Percentiles rank a stretch among this genome's conserved stretches.
Evolutionary conservation across 495 filamentous ascomycete species (phyloP).

Genomic region (Aspergillus funiculosus): DNA sequence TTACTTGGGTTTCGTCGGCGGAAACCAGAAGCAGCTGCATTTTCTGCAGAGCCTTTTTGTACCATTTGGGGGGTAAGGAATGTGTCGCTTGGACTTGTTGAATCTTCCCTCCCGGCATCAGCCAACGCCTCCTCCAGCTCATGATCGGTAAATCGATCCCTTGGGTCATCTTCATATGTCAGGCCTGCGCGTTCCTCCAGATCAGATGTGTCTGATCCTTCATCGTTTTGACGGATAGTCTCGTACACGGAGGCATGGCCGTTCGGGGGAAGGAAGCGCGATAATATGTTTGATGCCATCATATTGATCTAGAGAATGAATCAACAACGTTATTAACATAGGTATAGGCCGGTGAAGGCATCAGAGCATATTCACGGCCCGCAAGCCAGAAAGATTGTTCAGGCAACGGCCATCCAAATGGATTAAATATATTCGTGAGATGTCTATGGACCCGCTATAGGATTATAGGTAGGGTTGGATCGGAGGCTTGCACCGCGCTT

Average conservation of each 20-base stretch:
- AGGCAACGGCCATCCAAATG: conserved; percentile 19
- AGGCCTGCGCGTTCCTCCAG: conserved; percentile 63
- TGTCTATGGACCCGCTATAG: background rate
- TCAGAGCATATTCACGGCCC: conserved; percentile 20
- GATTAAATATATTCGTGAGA: background rate
- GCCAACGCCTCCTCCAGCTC: conserved; percentile 64
- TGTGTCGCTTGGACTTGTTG: conserved; percentile 52
- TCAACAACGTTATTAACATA: conserved; percentile 13
- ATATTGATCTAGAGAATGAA: conserved; percentile 29
- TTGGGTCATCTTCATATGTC: conserved; percentile 60
- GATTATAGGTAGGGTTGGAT: background rate
- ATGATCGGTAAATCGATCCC: conserved; percentile 60
- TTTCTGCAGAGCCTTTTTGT: conserved; percentile 14
- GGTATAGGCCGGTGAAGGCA: conserved; percentile 9
- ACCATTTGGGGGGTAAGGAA: conserved; percentile 23
- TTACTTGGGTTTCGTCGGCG: conserved; percentile 28
- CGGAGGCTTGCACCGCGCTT: no score
- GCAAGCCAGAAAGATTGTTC: conserved; percentile 7
- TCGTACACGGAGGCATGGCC: conserved; percentile 67
- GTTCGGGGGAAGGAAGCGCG: conserved; percentile 61
- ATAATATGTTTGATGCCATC: conserved; percentile 77
- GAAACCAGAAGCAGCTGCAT: conserved; percentile 17
- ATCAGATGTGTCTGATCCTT: conserved; percentile 53
- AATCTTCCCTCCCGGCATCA: conserved; percentile 56
- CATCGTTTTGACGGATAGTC: conserved; percentile 57